A percentile compares a stretch with the other conserved stretches of the same genome.
phyloP scores from a whole-genome alignment of 2,329 filamentous ascomycete genomes.

The Talaromyces sp. region DNA sequence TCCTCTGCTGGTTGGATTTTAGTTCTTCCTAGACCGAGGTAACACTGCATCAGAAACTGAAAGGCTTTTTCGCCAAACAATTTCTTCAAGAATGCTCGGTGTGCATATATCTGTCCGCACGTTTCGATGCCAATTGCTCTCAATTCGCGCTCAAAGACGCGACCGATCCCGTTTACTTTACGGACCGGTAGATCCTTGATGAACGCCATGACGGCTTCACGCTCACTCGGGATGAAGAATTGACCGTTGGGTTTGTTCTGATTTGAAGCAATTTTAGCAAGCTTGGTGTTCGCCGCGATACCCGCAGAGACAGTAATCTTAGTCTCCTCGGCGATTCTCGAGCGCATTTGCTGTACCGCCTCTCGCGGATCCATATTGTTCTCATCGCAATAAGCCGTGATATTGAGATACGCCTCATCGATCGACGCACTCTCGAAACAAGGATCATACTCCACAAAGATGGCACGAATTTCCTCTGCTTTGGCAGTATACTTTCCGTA shows the following conservation, averaged over 20 bases:
- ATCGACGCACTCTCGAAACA: constrained; percentile 91
- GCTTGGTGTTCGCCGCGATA: constrained; percentile 85
- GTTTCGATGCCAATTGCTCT: constrained; percentile 81
- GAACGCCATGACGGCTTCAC: constrained; percentile 73
- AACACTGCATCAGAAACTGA: constrained; percentile 77
- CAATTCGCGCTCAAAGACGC: constrained; percentile 88
- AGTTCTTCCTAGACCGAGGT: constrained; percentile 82
- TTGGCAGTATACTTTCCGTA: constrained; percentile 90
- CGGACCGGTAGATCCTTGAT: constrained; percentile 79
- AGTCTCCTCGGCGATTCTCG: constrained; percentile 69
- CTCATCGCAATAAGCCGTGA: constrained; percentile 76
- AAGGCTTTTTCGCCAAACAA: constrained; percentile 91
- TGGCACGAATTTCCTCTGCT: constrained; percentile 76
- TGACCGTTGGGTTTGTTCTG: constrained; percentile 96
- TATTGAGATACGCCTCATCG: constrained; percentile 94
- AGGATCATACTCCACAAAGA: constrained; percentile 83
- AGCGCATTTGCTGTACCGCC: constrained; percentile 71
- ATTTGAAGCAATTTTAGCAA: constrained; percentile 95
- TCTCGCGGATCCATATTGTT: constrained; percentile 67
- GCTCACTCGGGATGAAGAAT: constrained; percentile 68
- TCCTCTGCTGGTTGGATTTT: constrained; percentile 81
- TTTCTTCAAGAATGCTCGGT: constrained; percentile 67
- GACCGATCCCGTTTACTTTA: constrained; percentile 92
- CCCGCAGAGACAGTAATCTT: constrained; percentile 89
- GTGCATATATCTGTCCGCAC: constrained; percentile 78